Evolutionary conservation across 1,139 yeast genomes (phyloP), one percentile per base, ranked within the genome.

Genomic region (Candida sp.): DNA sequence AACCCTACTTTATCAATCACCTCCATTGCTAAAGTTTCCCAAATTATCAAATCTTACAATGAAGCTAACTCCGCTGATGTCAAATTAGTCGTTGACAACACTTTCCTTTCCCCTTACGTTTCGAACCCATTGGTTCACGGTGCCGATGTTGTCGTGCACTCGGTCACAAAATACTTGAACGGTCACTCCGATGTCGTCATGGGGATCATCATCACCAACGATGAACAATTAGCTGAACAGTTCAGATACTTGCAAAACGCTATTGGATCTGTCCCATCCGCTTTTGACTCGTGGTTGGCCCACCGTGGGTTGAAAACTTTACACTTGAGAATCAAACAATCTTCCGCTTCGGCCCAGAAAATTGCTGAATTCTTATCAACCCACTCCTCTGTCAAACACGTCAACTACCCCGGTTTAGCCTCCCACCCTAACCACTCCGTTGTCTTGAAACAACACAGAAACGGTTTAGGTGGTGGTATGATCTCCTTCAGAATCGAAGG

Each of bases 121-220:
- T 87, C 91, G 49, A 87, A 88, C 73, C 96, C 97, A 52, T 77
- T 88, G 62, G 70, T 66, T 50, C 82, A 76, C 55, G 97, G 97
- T 50, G 96, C 95, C 44, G 96, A 87, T 61, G 77, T 87, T 47
- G 95, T 87, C 45, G 84, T 86, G 38, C 96, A 88, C 70, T 86
- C 95, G 22, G 95, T 88, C 51, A 88, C 96, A 60, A 88, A 88
- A 71, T 88, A 87, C 75, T 84, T 88, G 64, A 88, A 88, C 63
- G 96, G 97, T 52, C 97, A 88, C 70, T 86, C 95, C 39, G 97
- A 88, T 61, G 96, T 88, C 33, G 95, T 88, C 46, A 79, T 87
- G 77, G 97, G 97, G 57, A 84, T 85, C 42, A 77, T 87, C 51
- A 90, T 88, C 46, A 81, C 89, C 54, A 85, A 81, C 73, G 66